A percentile compares a stretch with the other conserved stretches of the same genome.
These are phyloP conservation scores for Elaeis oleifera DNA, from an alignment of 202 grass and related monocot species.

Conservation along the genomic window DNA sequence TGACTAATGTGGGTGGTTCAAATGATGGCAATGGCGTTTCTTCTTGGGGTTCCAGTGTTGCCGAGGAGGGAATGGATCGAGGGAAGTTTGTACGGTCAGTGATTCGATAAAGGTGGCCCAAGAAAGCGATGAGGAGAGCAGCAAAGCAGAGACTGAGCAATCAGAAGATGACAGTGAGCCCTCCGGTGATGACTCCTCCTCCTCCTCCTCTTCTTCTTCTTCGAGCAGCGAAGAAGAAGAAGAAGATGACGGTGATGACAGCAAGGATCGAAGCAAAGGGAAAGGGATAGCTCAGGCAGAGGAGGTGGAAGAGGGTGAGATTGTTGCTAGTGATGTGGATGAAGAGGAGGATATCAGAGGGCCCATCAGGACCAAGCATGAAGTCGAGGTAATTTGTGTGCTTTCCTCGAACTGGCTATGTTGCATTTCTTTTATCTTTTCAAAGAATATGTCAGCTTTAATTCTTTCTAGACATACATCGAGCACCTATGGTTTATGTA, in stretches of 20 bases:
- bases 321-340: slow-evolving; percentile 30
- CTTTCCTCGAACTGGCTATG: not conserved
- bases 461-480: too few relatives aligned
- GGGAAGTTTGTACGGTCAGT: not conserved
- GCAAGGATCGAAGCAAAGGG: not conserved
- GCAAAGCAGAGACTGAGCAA: slow-evolving; percentile 20
- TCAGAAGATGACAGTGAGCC: slow-evolving; percentile 27
- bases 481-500: too few relatives aligned
- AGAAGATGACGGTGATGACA: slow-evolving; percentile 1
- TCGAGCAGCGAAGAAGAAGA: slow-evolving; percentile 33
- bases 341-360: slow-evolving; percentile 28
- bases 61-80: not conserved
- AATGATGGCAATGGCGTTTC: not conserved
- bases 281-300: slow-evolving; percentile 6
- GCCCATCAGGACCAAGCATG: slow-evolving; percentile 36
- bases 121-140: slow-evolving; percentile 19
- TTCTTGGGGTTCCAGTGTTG: not conserved
- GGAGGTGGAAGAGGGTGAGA: slow-evolving; percentile 53
- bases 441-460: not conserved
- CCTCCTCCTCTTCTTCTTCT: slow-evolving; percentile 12
- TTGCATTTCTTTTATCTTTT: not conserved
- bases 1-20: not conserved
- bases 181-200: slow-evolving; percentile 20
- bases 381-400: slow-evolving; percentile 38
- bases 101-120: slow-evolving; percentile 1